These are phyloP conservation scores for Cutaneotrichosporon sp. DNA, from an alignment of 1,284 basidiomycete species.

Conservation along the genomic window DNA sequence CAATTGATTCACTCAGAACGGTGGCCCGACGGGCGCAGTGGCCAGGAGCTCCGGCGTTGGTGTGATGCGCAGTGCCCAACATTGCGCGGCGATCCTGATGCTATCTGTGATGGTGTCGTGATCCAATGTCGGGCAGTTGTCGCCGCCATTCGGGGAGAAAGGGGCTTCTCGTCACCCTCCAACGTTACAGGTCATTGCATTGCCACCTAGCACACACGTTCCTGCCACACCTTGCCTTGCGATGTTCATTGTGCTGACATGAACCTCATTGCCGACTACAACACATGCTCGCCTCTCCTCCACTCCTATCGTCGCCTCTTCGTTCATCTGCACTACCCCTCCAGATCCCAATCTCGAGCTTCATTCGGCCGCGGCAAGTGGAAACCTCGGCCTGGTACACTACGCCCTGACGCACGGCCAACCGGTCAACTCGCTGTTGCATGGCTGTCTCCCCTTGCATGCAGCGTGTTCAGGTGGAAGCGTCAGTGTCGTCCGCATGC, in stretches of 20 bases:
- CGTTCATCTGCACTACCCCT: not conserved
- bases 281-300: not conserved
- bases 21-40: not conserved
- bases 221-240: not conserved
- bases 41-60: not conserved
- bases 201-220: not conserved
- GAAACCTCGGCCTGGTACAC: constrained; percentile 62
- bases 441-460: constrained; percentile 85
- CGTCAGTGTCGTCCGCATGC: constrained; percentile 72
- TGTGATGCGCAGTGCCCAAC: not conserved
- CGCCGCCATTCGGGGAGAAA: no score
- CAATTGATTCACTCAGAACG: no score
- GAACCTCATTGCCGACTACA: not conserved
- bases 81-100: not conserved
- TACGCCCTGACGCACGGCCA: constrained; percentile 81
- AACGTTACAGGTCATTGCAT: no score
- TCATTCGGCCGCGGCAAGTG: constrained; percentile 80
- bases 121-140: not conserved
- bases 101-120: not conserved
- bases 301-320: no score
- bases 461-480: constrained; percentile 83
- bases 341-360: constrained; percentile 80
- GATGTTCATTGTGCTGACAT: not conserved
- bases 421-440: constrained; percentile 84
- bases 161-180: no score